Percentiles rank a stretch among this genome's conserved stretches.
Evolutionary conservation across 371 early-diverging fungal species (phyloP).

Genomic region (Syncephalastrum monosporum): DNA sequence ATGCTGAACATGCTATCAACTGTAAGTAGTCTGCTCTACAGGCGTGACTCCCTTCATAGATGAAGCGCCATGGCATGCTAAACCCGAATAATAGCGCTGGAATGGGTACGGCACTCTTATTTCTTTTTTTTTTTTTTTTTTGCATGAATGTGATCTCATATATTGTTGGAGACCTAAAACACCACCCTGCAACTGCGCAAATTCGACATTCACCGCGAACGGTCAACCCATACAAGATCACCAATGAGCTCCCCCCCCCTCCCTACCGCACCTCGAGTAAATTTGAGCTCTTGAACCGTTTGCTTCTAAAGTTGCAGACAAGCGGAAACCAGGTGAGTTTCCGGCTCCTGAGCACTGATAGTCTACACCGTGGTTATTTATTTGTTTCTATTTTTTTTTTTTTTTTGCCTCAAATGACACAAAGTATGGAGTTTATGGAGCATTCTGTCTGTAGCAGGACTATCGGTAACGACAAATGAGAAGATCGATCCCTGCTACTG

Average conservation of each 20-base stretch:
- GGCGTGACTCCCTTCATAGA: slow-evolving; percentile 71
- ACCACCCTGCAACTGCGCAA: slow-evolving; percentile 99
- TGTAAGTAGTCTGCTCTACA: slow-evolving; percentile 88
- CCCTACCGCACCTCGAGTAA: slow-evolving; percentile 91
- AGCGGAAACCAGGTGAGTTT: no score
- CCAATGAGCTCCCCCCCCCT: slow-evolving; percentile 54
- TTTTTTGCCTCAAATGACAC: slow-evolving; percentile 99
- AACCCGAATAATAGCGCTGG: slow-evolving; percentile 59
- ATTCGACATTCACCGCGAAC: slow-evolving; percentile 95
- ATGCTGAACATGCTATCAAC: slow-evolving; percentile 95
- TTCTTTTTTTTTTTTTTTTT: no score
- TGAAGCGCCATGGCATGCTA: slow-evolving; percentile 71
- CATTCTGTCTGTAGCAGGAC: slow-evolving; percentile 78
- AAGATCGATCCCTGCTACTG: slow-evolving; percentile 84
- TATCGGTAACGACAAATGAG: slow-evolving; percentile 81
- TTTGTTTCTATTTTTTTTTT: no score
- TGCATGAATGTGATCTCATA: neutral
- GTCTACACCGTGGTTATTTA: slow-evolving; percentile 63
- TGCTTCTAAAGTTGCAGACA: slow-evolving; percentile 48
- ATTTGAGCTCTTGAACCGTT: slow-evolving; percentile 95
- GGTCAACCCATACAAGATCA: slow-evolving; percentile 61
- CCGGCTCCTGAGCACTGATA: neutral
- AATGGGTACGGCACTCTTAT: no score
- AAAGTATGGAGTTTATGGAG: slow-evolving; percentile 95
- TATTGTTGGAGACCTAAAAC: slow-evolving; percentile 75